phyloP scores from a whole-genome alignment of 805 yeast species.

The Starmera caribaea region DNA sequence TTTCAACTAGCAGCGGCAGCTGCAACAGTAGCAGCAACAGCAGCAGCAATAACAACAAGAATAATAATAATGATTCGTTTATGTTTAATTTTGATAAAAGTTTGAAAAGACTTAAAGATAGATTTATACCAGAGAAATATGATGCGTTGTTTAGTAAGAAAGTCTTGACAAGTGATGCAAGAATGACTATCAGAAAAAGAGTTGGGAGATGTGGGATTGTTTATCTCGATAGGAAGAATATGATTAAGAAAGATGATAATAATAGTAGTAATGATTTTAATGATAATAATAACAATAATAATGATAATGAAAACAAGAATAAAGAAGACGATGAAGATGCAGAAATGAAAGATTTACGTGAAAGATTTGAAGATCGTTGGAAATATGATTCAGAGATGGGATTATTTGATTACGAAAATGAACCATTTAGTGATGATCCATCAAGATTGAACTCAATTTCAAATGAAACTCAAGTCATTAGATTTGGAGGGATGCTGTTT shows the following conservation, averaged over 20 bases:
- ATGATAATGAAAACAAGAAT: slow-evolving; percentile 17
- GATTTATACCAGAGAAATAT: slow-evolving; percentile 22
- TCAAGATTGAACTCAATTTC: slow-evolving; percentile 74
- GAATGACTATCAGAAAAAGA: slow-evolving; percentile 63
- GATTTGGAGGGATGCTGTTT: slow-evolving; percentile 87
- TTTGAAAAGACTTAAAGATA: slow-evolving; percentile 14
- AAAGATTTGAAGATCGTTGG: slow-evolving; percentile 54
- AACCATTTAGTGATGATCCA: slow-evolving; percentile 67
- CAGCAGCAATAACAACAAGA: too few species aligned
- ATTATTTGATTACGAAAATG: slow-evolving; percentile 27
- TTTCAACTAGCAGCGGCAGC: too few species aligned
- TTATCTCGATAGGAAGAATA: slow-evolving; percentile 68
- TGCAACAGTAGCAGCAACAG: too few species aligned
- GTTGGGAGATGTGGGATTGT: slow-evolving; percentile 60
- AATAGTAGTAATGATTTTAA: slow-evolving; percentile 33
- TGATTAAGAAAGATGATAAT: slow-evolving; percentile 25
- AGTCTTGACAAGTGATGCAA: slow-evolving; percentile 26
- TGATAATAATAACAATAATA: slow-evolving; percentile 11
- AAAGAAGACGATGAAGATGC: slow-evolving; percentile 13
- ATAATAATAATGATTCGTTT: slow-evolving; percentile 13
- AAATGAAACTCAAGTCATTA: slow-evolving; percentile 77
- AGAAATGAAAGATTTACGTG: slow-evolving; percentile 26
- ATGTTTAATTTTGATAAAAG: slow-evolving; percentile 10
- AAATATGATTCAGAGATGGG: slow-evolving; percentile 47
- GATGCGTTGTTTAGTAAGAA: slow-evolving; percentile 25